Conservation (phyloP, 805 yeast genomes). For the Nakazawaea holstii region DNA sequence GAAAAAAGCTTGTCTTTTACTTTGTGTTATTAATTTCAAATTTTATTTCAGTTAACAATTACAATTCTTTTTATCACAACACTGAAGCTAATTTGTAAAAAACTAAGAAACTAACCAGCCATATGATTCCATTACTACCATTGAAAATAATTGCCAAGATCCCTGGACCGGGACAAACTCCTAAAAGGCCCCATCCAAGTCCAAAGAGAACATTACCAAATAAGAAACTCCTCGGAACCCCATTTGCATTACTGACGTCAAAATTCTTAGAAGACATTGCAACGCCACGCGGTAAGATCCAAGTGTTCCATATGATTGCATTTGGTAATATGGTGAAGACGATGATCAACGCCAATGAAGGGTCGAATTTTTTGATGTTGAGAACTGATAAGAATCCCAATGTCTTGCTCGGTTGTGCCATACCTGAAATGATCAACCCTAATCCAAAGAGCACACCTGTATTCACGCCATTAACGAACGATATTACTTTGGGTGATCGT, state of each 20-base stretch:
- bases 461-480: slow-evolving; percentile 16
- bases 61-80: background rate
- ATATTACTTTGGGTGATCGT: background rate
- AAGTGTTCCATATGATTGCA: slow-evolving; percentile 27
- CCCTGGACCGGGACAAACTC: slow-evolving; percentile 53
- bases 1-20: slow-evolving; percentile 5
- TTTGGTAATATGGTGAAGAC: slow-evolving; percentile 41
- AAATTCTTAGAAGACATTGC: slow-evolving; percentile 12
- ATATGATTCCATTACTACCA: slow-evolving; percentile 18
- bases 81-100: slow-evolving; percentile 19
- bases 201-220: slow-evolving; percentile 43
- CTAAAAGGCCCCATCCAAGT: slow-evolving; percentile 47
- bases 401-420: slow-evolving; percentile 38
- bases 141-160: slow-evolving; percentile 24
- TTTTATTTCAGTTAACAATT: too few relatives aligned
- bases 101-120: slow-evolving; percentile 23
- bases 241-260: slow-evolving; percentile 19
- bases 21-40: background rate
- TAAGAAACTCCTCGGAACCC: slow-evolving; percentile 25
- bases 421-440: slow-evolving; percentile 43
- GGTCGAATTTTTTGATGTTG: slow-evolving; percentile 34
- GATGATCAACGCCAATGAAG: slow-evolving; percentile 39
- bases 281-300: slow-evolving; percentile 15
- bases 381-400: slow-evolving; percentile 39
- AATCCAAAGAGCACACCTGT: slow-evolving; percentile 34